Base-by-base conservation (phyloP, 306 rosid genomes). In the Prunus dulcis region DNA sequence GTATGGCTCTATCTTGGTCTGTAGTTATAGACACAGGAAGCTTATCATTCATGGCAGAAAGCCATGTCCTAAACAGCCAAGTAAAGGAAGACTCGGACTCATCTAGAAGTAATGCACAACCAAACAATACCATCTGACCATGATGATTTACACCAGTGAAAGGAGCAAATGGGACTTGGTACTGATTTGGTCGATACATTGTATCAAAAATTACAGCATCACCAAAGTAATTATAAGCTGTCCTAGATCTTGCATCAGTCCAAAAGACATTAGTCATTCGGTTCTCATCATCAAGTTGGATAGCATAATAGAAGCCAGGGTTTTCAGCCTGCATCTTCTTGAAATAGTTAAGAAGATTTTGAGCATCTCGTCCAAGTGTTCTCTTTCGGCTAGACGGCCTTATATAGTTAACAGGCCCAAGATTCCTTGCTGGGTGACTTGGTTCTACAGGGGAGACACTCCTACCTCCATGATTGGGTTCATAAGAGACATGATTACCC, bases 171-270 rank as follows among this genome's bases (percentile, higher is more conserved):
- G 97, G 97, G 23, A 89, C 95, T 72, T 86, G 93, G 78, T 89
- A 91, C 68, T 86, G 91, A 88, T 91, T 89, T 61, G 97, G 95
- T 69, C 97, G 76, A 77, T 89, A 88, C 91, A 85, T 85, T 8
- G 97, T 91, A 84, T 91, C 93, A 82, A 91, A 91, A 71, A 71
- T 83, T 75, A 91, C 95, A 25, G 93, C 91, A 88, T 91, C 95
- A 22, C 97, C 91, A 55, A 89, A 91, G 88, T 86, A 56, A 50
- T 82, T 86, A 87, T 91, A 91, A 60, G 95, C 90, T 47, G 88
- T 53, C 84, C 95, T 85, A 13, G 91, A 89, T 78, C 95, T 87
- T 46, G 91, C 95, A 86, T 88, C 97, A 23, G 87, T 87, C 97
- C 97, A 91, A 53, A 91, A 91, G 66, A 79, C 95, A 69, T 91